Conservation (phyloP, 2,329 filamentous ascomycete genomes). For the Daldinia sp. region DNA sequence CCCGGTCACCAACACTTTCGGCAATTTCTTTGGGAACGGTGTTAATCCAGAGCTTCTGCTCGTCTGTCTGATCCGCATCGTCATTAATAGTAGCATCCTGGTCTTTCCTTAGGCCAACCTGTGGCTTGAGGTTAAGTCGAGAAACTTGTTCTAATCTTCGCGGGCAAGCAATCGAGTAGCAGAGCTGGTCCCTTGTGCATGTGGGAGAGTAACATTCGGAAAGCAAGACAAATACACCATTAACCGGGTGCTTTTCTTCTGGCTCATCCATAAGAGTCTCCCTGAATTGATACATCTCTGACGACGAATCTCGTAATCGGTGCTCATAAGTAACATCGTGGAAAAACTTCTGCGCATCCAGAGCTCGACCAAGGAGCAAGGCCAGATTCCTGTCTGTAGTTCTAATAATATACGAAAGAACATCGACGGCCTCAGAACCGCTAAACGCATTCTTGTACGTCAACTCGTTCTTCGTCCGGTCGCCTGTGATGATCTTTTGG, state of each 20-base stretch:
- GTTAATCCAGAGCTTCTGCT: conserved; percentile 99
- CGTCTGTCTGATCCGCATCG: conserved; percentile 84
- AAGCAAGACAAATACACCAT: conserved; percentile 95
- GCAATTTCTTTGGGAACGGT: conserved; percentile 95
- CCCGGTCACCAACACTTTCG: conserved; percentile 86
- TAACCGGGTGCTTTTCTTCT: conserved; percentile 80
- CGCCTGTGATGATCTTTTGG: conserved; percentile 85
- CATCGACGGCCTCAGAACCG: conserved; percentile 93
- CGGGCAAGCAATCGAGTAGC: conserved; percentile 98
- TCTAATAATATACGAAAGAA: conserved; percentile 96
- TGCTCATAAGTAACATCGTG: conserved; percentile 99
- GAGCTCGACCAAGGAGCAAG: conserved; percentile 85
- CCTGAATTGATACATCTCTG: conserved; percentile 96
- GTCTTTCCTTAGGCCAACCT: conserved; percentile 82
- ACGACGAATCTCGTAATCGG: conserved; percentile 89
- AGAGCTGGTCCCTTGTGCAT: conserved; percentile 93
- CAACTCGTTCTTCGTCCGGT: conserved; percentile 95
- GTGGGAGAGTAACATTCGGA: conserved; percentile 99
- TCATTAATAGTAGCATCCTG: conserved; percentile 72
- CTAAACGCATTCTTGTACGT: conserved; percentile 98
- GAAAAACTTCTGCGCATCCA: conserved; percentile 99
- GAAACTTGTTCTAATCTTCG: conserved; percentile 94
- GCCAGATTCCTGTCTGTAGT: conserved; percentile 96
- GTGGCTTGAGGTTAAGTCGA: conserved; percentile 90
- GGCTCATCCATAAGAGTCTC: conserved; percentile 88